Evolutionary conservation across 176 grass and related monocot species (phyloP).

Genomic region (Pharus latifolius): DNA sequence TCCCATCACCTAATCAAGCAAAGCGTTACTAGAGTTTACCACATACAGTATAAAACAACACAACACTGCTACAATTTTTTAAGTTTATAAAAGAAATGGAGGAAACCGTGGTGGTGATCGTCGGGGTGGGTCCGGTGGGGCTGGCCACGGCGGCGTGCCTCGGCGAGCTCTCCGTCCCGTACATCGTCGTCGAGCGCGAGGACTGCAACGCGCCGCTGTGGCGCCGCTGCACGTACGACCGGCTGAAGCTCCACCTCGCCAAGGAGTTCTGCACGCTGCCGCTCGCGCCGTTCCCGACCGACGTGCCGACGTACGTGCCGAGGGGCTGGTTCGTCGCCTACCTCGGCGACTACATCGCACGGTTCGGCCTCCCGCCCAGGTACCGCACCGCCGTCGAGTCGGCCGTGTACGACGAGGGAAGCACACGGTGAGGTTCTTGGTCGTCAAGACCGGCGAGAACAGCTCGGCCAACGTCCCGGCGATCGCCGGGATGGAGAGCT

Average conservation of each 20-base stretch:
- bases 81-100: too few species aligned
- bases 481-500: not conserved
- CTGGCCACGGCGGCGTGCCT: conserved; percentile 18
- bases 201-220: conserved; percentile 15
- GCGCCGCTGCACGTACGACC: conserved; percentile 22
- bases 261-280: conserved; percentile 33
- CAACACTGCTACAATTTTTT: too few species aligned
- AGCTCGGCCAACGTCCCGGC: not conserved
- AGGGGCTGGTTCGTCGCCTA: conserved; percentile 15
- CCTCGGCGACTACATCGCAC: not conserved
- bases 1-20: too few species aligned
- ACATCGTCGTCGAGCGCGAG: conserved; percentile 9
- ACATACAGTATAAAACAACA: too few species aligned
- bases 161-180: not conserved
- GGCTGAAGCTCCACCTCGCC: conserved; percentile 26
- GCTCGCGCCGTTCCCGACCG: not conserved
- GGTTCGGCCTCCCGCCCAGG: not conserved
- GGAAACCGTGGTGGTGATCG: not conserved
- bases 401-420: not conserved
- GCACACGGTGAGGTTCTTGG: conserved; percentile 6
- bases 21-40: too few species aligned
- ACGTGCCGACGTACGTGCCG: conserved; percentile 7
- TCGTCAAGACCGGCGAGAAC: conserved; percentile 41
- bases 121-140: conserved; percentile 17
- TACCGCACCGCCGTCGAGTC: not conserved